Evolutionary conservation across 116 monocot genomes (phyloP).

Genomic region (Trichopus zeylanicus): DNA sequence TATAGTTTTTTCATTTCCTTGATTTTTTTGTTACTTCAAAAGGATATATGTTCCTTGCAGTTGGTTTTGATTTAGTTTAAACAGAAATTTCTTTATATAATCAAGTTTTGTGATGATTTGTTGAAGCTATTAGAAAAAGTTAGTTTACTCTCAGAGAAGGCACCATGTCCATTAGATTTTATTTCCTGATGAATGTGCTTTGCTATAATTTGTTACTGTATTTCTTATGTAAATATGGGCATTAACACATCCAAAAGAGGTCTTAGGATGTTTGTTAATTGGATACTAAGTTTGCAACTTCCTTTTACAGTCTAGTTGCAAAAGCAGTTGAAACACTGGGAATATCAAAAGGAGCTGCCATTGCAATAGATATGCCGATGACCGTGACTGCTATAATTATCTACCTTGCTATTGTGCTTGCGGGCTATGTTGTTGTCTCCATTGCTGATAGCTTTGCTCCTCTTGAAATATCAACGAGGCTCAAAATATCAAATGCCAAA

Average conservation of each 20-base stretch:
- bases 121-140: no score
- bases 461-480: conserved; percentile 81
- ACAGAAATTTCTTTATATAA: no score
- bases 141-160: no score
- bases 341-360: conserved; percentile 73
- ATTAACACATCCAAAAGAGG: neutral
- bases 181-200: no score
- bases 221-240: no score
- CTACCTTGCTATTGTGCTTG: conserved; percentile 87
- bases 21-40: no score
- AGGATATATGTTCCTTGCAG: no score
- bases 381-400: conserved; percentile 65
- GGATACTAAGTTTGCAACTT: conserved; percentile 8
- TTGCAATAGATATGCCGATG: conserved; percentile 99
- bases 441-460: conserved; percentile 99
- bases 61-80: no score
- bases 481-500: conserved; percentile 78
- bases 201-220: no score
- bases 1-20: no score
- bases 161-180: no score
- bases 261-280: neutral
- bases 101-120: no score
- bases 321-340: conserved; percentile 71
- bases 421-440: conserved; percentile 91
- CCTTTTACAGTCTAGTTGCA: conserved; percentile 68